Conservation (phyloP, 2,329 filamentous ascomycete genomes). For the Didymella segeticola region DNA sequence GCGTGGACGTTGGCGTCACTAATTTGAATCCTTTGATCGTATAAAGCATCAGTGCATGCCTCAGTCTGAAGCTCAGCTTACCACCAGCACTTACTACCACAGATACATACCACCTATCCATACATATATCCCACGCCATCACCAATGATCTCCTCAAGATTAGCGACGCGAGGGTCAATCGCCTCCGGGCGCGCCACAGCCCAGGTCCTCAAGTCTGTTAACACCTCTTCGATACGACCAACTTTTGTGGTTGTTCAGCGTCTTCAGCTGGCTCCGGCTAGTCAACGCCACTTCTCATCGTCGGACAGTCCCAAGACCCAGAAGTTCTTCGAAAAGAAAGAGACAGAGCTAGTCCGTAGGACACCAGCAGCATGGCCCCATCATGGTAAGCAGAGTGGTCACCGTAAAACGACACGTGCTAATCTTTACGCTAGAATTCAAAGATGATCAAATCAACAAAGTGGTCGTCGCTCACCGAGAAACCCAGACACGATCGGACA, state of each 20-base stretch:
- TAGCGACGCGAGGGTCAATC: constrained; percentile 32
- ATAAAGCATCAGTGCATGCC: constrained; percentile 36
- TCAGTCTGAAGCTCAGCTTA: constrained; percentile 27
- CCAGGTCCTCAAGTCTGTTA: constrained; percentile 48
- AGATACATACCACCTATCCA: constrained; percentile 11
- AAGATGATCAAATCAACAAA: constrained; percentile 76
- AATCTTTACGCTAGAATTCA: constrained; percentile 61
- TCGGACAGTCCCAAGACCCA: constrained; percentile 43
- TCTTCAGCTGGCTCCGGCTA: constrained; percentile 21
- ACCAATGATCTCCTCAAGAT: constrained; percentile 40
- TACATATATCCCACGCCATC: constrained; percentile 15
- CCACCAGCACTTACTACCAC: constrained; percentile 18
- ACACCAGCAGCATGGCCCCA: constrained; percentile 59
- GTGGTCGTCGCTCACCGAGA: constrained; percentile 80
- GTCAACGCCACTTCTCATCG: constrained; percentile 52
- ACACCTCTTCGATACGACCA: constrained; percentile 43
- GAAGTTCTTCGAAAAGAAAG: constrained; percentile 56
- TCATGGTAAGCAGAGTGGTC: constrained; percentile 44
- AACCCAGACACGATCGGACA: constrained; percentile 76
- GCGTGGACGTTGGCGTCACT: constrained; percentile 27
- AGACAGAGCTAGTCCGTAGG: constrained; percentile 53
- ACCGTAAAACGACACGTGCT: constrained; percentile 2
- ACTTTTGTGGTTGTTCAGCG: constrained; percentile 43
- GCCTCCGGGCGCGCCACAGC: constrained; percentile 47
- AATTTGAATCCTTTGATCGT: constrained; percentile 20